A percentile compares a stretch with the other conserved stretches of the same genome.
Evolutionary conservation across 495 filamentous ascomycete genomes (phyloP).

Genomic region (Penicillium angulare): DNA sequence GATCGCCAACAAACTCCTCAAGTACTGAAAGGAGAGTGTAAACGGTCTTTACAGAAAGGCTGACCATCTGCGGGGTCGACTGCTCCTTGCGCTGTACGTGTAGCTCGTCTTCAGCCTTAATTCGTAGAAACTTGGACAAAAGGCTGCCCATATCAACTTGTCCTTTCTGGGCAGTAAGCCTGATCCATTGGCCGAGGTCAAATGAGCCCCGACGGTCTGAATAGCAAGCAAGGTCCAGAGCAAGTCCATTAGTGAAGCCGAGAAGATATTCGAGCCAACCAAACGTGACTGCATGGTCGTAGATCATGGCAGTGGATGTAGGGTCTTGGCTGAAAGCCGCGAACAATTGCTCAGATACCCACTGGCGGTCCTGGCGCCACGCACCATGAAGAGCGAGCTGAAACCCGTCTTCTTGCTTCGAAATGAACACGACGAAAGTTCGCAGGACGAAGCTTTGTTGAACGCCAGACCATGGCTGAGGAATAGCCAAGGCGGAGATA

Average conservation of each 20-base stretch:
- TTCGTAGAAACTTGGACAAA: conserved; percentile 70
- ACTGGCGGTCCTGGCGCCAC: conserved; percentile 82
- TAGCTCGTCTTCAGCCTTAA: conserved; percentile 82
- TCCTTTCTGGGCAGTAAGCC: conserved; percentile 57
- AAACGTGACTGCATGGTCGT: conserved; percentile 75
- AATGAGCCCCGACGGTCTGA: conserved; percentile 81
- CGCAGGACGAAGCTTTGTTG: conserved; percentile 63
- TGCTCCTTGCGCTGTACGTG: conserved; percentile 64
- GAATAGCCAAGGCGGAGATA: conserved; percentile 69
- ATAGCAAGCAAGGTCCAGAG: conserved; percentile 82
- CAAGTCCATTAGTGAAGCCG: conserved; percentile 72
- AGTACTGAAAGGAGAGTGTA: conserved; percentile 75
- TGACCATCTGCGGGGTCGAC: conserved; percentile 60
- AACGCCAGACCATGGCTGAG: conserved; percentile 61
- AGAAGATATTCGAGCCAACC: conserved; percentile 81
- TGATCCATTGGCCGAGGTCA: conserved; percentile 80
- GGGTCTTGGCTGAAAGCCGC: conserved; percentile 76
- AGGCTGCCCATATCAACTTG: conserved; percentile 59
- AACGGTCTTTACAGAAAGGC: conserved; percentile 80
- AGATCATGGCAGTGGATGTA: conserved; percentile 70
- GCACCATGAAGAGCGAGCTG: conserved; percentile 84
- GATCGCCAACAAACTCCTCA: conserved; percentile 60
- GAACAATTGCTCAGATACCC: conserved; percentile 75
- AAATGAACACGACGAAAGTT: conserved; percentile 59
- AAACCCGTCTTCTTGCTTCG: conserved; percentile 63